phyloP scores from a whole-genome alignment of 192 early-diverging fungal species.

The Physocladia obscura region DNA sequence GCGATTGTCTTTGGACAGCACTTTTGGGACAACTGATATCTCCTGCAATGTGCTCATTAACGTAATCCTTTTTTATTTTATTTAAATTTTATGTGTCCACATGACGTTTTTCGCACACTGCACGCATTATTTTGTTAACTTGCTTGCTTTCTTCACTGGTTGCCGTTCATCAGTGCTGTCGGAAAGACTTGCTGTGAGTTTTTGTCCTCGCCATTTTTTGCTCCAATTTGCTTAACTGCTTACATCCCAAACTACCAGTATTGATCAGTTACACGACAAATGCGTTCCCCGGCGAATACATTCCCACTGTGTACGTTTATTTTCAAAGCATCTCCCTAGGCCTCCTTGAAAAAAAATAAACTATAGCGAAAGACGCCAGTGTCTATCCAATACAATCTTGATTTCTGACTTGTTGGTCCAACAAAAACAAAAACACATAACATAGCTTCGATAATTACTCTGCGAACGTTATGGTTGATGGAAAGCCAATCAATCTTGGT shows the following conservation, averaged over 20 bases:
- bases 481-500: constrained; percentile 96
- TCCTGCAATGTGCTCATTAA: too few species aligned
- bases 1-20: too few species aligned
- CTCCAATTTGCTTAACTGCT: not conserved
- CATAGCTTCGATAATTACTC: constrained; percentile 96
- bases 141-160: constrained; percentile 10
- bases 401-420: too few species aligned
- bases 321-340: not conserved
- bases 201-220: constrained; percentile 66
- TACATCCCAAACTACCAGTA: constrained; percentile 36
- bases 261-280: constrained; percentile 99
- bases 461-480: constrained; percentile 98
- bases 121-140: too few species aligned
- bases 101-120: too few species aligned
- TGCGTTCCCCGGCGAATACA: constrained; percentile 99
- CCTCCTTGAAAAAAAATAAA: not conserved
- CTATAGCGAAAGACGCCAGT: too few species aligned
- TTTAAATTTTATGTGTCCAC: too few species aligned
- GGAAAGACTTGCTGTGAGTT: too few species aligned
- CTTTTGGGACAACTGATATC: too few species aligned
- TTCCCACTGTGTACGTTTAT: constrained; percentile 91
- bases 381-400: too few species aligned
- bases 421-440: constrained; percentile 1
- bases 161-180: constrained; percentile 64
- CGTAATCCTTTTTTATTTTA: too few species aligned